Evolutionary conservation across 306 rosid species (phyloP).

Genomic region (Cucurbita pepo): DNA sequence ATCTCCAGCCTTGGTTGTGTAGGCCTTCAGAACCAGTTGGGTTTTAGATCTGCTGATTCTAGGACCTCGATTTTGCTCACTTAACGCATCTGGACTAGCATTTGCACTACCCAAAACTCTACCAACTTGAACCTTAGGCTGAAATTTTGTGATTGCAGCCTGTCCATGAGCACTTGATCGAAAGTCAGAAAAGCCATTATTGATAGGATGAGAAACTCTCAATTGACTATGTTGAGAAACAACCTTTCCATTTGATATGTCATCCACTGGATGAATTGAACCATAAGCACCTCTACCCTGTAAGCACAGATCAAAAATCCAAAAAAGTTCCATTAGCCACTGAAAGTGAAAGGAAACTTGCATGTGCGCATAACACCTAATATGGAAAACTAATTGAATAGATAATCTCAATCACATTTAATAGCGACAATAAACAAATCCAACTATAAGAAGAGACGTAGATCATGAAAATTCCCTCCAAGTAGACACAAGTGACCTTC

Average conservation of each 20-base stretch:
- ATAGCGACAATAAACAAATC: not conserved
- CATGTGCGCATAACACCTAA: not conserved
- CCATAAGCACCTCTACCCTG: constrained; percentile 40
- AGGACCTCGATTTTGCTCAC: constrained; percentile 89
- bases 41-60: constrained; percentile 49
- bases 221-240: constrained; percentile 30
- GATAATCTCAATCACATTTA: not conserved
- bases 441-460: not conserved
- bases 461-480: not conserved
- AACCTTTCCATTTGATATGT: constrained; percentile 32
- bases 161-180: constrained; percentile 41
- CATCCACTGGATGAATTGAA: constrained; percentile 30
- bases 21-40: constrained; percentile 51
- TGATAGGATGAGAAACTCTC: constrained; percentile 25
- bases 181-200: constrained; percentile 37
- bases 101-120: constrained; percentile 29
- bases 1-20: constrained; percentile 61
- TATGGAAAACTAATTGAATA: not conserved
- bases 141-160: constrained; percentile 27
- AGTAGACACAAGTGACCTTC: not conserved
- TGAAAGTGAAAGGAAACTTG: not conserved
- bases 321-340: not conserved
- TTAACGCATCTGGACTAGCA: constrained; percentile 43
- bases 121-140: constrained; percentile 34
- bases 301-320: not conserved